Percentiles rank a stretch among this genome's conserved stretches.
These are phyloP conservation scores for Turnera subulata DNA, from an alignment of 345 rosid genomes.

Conservation along the genomic window DNA sequence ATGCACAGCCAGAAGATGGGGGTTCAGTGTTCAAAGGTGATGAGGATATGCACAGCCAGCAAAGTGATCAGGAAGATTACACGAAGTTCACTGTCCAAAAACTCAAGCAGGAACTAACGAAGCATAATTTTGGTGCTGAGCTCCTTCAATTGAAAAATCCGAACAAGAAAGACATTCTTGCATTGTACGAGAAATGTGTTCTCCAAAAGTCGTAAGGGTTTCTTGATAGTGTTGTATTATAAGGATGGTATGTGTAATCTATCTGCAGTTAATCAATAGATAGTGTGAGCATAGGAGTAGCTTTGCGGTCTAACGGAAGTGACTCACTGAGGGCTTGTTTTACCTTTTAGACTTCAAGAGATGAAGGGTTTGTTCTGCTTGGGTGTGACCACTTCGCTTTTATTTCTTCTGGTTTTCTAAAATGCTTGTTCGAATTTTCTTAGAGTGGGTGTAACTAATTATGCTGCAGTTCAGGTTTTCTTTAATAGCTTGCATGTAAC, in stretches of 20 bases:
- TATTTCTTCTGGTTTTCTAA: neutral
- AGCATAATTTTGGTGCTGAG: slow-evolving; percentile 76
- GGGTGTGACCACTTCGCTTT: neutral
- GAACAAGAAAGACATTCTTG: slow-evolving; percentile 77
- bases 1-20: slow-evolving; percentile 56
- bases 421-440: neutral
- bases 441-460: too few species aligned
- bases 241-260: slow-evolving; percentile 26
- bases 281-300: neutral
- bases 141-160: slow-evolving; percentile 67
- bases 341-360: too few species aligned
- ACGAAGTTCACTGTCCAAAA: slow-evolving; percentile 66
- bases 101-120: slow-evolving; percentile 87
- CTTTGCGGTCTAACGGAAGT: neutral
- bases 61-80: slow-evolving; percentile 59
- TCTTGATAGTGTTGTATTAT: slow-evolving; percentile 29
- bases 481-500: too few species aligned
- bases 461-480: too few species aligned
- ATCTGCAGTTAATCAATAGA: slow-evolving; percentile 1
- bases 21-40: slow-evolving; percentile 58
- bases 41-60: slow-evolving; percentile 58
- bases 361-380: neutral
- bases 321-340: neutral
- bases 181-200: slow-evolving; percentile 68
- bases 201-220: slow-evolving; percentile 49